Evolutionary conservation across 1,139 yeast genomes (phyloP).

Genomic region (Zhuliangozyma parablackwelliae): DNA sequence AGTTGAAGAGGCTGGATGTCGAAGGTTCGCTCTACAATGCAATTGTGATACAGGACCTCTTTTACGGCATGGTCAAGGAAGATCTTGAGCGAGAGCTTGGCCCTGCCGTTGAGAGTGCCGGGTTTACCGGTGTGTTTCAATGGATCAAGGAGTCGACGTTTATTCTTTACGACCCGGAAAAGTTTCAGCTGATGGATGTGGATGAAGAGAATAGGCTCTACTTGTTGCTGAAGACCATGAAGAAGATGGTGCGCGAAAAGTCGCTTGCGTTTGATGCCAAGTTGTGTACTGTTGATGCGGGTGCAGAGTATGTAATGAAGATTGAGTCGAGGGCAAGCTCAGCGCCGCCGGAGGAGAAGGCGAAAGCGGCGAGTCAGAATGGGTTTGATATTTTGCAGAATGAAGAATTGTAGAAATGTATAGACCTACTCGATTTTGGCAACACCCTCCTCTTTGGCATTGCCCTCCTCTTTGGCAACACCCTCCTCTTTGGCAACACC

Average conservation of each 20-base stretch:
- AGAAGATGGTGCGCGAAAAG: conserved; percentile 26
- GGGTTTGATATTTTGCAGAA: conserved; percentile 14
- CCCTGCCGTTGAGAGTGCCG: conserved; percentile 14
- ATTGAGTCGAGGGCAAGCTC: conserved; percentile 12
- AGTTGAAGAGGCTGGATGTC: conserved; percentile 17
- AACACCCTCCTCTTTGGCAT: not conserved
- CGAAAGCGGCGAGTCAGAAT: conserved; percentile 9
- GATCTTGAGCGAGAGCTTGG: conserved; percentile 25
- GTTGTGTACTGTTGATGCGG: conserved; percentile 37
- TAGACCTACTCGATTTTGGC: not conserved
- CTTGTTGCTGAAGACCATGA: conserved; percentile 27
- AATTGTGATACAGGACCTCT: conserved; percentile 48
- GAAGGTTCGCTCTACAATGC: conserved; percentile 42
- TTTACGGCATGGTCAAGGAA: conserved; percentile 48
- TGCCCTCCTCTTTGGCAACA: not conserved
- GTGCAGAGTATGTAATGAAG: conserved; percentile 23
- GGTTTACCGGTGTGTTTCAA: conserved; percentile 19
- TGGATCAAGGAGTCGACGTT: conserved; percentile 43
- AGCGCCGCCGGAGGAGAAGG: conserved; percentile 2
- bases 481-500: too few species aligned
- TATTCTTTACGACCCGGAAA: conserved; percentile 33
- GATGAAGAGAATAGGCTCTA: conserved; percentile 32
- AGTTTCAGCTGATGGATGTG: conserved; percentile 17
- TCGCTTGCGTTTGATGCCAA: conserved; percentile 49
- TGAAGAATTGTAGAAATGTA: conserved; percentile 5